Percentiles rank a stretch among this genome's conserved stretches.
Conservation (phyloP, 2,329 filamentous ascomycete genomes). For the Anthostomella pinea region DNA sequence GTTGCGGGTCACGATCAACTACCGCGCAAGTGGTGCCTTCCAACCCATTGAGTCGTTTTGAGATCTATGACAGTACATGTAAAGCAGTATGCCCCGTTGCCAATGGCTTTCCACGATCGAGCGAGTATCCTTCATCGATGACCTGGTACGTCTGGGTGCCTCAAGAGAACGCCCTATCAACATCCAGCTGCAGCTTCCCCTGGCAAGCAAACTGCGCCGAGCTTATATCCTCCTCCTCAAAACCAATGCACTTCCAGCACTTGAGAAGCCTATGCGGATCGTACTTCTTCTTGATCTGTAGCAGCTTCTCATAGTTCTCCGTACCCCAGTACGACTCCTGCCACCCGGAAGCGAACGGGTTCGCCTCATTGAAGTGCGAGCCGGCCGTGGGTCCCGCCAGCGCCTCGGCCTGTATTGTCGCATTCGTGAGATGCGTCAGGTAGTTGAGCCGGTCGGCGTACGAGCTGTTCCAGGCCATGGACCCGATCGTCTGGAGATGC, state of each 20-base stretch:
- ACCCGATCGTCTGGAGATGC: constrained; percentile 14
- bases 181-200: background rate
- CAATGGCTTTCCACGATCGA: no score
- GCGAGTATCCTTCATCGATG: no score
- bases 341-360: constrained; percentile 19
- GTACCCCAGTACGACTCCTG: constrained; percentile 16
- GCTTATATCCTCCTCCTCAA: background rate
- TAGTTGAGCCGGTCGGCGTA: constrained; percentile 14
- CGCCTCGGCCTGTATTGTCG: constrained; percentile 13
- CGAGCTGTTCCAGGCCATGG: constrained; percentile 16
- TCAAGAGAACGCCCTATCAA: no score
- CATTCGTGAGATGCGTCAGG: constrained; percentile 15
- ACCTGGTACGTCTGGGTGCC: no score
- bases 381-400: constrained; percentile 13
- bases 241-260: constrained; percentile 10
- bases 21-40: no score
- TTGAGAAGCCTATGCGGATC: constrained; percentile 14
- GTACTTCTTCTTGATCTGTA: constrained; percentile 15
- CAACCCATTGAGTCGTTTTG: no score
- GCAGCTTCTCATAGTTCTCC: constrained; percentile 15
- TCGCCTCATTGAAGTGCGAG: constrained; percentile 19
- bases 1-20: no score
- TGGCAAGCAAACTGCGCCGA: background rate
- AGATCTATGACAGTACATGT: no score
- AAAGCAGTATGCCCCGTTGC: no score